A percentile compares a stretch with the other conserved stretches of the same genome.
Evolutionary conservation across 1,139 yeast genomes (phyloP).

Genomic region (Kodamaea anthophila): DNA sequence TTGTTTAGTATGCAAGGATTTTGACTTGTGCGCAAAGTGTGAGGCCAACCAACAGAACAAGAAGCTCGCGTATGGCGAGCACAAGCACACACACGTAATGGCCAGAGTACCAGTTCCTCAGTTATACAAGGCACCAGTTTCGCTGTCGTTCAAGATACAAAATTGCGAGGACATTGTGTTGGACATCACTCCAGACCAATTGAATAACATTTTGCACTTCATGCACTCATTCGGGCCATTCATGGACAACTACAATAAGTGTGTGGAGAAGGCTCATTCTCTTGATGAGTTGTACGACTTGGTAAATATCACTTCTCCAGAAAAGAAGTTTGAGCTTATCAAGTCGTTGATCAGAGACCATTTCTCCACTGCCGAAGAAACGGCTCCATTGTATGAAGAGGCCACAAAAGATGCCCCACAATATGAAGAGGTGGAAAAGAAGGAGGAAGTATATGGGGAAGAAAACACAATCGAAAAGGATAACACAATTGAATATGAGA

Average conservation of each 20-base stretch:
- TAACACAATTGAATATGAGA: not conserved
- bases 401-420: too few relatives aligned
- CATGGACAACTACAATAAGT: constrained; percentile 17
- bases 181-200: too few relatives aligned
- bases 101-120: constrained; percentile 22
- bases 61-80: constrained; percentile 15
- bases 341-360: constrained; percentile 6
- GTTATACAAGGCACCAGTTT: not conserved
- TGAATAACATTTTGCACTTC: too few relatives aligned
- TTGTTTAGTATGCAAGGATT: constrained; percentile 51
- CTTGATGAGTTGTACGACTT: constrained; percentile 19
- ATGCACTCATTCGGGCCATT: constrained; percentile 19
- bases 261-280: constrained; percentile 21
- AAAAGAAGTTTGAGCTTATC: constrained; percentile 2
- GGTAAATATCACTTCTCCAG: constrained; percentile 10
- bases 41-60: constrained; percentile 20
- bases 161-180: not conserved
- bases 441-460: not conserved
- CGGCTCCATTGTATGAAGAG: not conserved
- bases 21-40: constrained; percentile 52
- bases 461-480: not conserved
- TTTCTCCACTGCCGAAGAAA: constrained; percentile 12
- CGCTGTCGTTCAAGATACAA: constrained; percentile 6
- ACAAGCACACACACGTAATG: constrained; percentile 27
- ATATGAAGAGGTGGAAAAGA: not conserved